These are phyloP conservation scores for Rubus idaeus DNA, from an alignment of 306 rosid genomes.

Conservation along the genomic window DNA sequence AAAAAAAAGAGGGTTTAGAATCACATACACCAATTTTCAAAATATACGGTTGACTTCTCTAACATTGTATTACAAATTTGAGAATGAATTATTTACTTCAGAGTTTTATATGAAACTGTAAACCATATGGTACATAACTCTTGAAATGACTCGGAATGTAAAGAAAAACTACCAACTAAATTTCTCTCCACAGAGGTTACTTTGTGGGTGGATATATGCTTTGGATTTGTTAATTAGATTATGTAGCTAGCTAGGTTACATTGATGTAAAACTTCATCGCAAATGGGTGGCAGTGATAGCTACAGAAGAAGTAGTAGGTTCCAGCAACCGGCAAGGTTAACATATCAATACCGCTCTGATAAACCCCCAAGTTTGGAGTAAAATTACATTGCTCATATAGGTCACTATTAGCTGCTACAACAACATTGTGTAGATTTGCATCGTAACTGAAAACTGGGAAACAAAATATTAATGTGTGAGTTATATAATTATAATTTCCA, in stretches of 20 bases:
- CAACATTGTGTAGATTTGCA: background rate
- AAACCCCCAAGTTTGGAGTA: background rate
- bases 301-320: constrained; percentile 2
- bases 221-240: background rate
- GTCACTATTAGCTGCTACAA: background rate
- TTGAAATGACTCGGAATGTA: background rate
- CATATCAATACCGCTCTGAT: background rate
- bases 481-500: background rate
- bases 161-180: background rate
- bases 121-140: no score
- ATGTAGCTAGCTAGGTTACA: constrained; percentile 1
- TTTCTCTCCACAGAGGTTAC: background rate
- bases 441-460: constrained; percentile 7
- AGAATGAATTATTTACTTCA: no score
- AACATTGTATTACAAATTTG: background rate
- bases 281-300: constrained; percentile 7
- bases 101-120: no score
- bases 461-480: background rate
- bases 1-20: no score
- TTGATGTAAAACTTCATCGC: background rate
- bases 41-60: no score
- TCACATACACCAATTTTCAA: no score
- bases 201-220: no score
- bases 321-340: background rate
- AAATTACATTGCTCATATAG: constrained; percentile 3